These are phyloP conservation scores for Colletotrichum sp. DNA, from an alignment of 2,329 filamentous ascomycete species.

Conservation along the genomic window DNA sequence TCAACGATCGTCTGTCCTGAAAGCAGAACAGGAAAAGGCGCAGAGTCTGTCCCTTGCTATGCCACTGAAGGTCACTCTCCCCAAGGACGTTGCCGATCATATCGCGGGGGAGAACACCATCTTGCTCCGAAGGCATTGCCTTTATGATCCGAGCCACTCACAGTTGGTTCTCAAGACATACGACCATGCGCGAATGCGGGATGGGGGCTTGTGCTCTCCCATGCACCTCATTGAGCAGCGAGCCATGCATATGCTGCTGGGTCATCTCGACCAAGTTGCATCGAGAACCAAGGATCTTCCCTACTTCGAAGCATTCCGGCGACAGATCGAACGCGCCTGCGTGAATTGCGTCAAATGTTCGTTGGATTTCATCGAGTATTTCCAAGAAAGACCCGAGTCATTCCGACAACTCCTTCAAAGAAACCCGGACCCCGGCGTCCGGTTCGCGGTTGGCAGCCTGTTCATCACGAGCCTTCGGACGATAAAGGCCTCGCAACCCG, in stretches of 20 bases:
- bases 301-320: conserved; percentile 62
- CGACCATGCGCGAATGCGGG: conserved; percentile 55
- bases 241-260: conserved; percentile 60
- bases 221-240: conserved; percentile 40
- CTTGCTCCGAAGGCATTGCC: conserved; percentile 77
- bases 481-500: conserved; percentile 54
- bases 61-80: conserved; percentile 51
- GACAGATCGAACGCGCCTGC: conserved; percentile 53
- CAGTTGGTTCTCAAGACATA: conserved; percentile 70
- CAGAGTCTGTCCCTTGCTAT: conserved; percentile 35
- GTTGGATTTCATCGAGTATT: conserved; percentile 65
- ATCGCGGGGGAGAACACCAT: conserved; percentile 76
- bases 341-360: conserved; percentile 59
- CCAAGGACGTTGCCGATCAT: conserved; percentile 53
- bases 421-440: conserved; percentile 61
- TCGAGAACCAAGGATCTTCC: conserved; percentile 73
- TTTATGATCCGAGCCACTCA: conserved; percentile 76
- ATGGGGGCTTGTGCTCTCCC: conserved; percentile 50
- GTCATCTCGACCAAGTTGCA: conserved; percentile 78
- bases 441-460: conserved; percentile 54
- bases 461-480: conserved; percentile 57
- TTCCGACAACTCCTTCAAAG: conserved; percentile 71
- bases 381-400: conserved; percentile 56
- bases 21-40: conserved; percentile 54
- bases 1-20: conserved; percentile 74